A percentile compares a stretch with the other conserved stretches of the same genome.
phyloP scores from a whole-genome alignment of 441 rosid genomes.

The Omphalea diandra region DNA sequence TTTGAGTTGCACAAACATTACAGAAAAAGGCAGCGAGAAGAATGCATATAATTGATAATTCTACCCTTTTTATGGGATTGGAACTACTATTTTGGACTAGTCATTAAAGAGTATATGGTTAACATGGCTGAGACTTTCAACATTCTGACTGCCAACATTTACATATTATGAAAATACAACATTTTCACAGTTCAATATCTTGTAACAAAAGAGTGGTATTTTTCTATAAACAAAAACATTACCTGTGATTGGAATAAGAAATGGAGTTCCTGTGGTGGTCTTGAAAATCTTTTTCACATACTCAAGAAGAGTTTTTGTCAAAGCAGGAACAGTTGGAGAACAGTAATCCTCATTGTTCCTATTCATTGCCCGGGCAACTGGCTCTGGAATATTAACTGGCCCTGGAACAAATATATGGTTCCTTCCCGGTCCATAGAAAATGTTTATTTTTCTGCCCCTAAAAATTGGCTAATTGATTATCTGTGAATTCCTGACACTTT shows the following conservation, averaged over 20 bases:
- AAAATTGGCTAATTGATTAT: constrained; percentile 11
- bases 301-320: constrained; percentile 75
- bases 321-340: constrained; percentile 90
- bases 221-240: too few relatives aligned
- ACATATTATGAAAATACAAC: too few relatives aligned
- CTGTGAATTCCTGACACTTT: constrained; percentile 16
- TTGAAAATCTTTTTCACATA: constrained; percentile 93
- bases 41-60: too few relatives aligned
- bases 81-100: too few relatives aligned
- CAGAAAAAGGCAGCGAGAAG: too few relatives aligned
- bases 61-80: too few relatives aligned
- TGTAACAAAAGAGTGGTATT: too few relatives aligned
- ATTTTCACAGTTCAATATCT: too few relatives aligned
- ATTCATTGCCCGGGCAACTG: constrained; percentile 90
- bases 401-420: constrained; percentile 98
- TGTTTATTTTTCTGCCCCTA: constrained; percentile 59
- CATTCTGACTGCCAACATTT: too few relatives aligned
- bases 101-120: too few relatives aligned
- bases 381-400: constrained; percentile 95
- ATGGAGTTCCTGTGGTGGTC: constrained; percentile 86
- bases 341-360: constrained; percentile 98
- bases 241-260: constrained; percentile 89
- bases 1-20: too few relatives aligned
- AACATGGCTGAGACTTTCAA: too few relatives aligned
- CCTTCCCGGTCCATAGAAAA: constrained; percentile 79